A percentile compares a stretch with the other conserved stretches of the same genome.
Evolutionary conservation across 495 filamentous ascomycete species (phyloP).

Genomic region (Penicillium lagena): DNA sequence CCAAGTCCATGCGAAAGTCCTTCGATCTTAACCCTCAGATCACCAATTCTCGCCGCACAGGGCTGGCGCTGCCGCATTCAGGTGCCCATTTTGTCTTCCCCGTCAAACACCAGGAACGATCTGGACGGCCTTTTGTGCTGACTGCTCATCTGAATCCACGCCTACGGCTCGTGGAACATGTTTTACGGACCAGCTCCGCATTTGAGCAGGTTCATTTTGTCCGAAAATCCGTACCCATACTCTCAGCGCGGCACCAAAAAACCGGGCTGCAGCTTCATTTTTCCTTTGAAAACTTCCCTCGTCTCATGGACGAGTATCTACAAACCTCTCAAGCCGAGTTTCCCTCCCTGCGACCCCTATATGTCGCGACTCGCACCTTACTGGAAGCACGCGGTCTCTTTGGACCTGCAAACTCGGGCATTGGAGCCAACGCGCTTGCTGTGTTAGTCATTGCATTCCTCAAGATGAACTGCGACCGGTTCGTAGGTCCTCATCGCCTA

Average conservation of each 20-base stretch:
- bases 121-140: too few species aligned
- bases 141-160: conserved; percentile 8
- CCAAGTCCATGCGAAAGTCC: conserved; percentile 10
- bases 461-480: conserved; percentile 32
- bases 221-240: conserved; percentile 13
- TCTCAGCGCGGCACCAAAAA: conserved; percentile 29
- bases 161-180: conserved; percentile 14
- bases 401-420: conserved; percentile 32
- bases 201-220: conserved; percentile 7
- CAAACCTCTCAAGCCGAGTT: conserved; percentile 40
- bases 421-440: conserved; percentile 45
- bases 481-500: conserved; percentile 17
- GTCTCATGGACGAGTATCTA: conserved; percentile 32
- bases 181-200: conserved; percentile 8
- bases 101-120: too few species aligned
- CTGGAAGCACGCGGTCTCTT: conserved; percentile 43
- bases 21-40: conserved; percentile 23
- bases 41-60: conserved; percentile 48
- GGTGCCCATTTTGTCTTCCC: conserved; percentile 41
- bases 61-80: conserved; percentile 44
- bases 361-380: conserved; percentile 36
- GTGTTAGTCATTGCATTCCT: conserved; percentile 53
- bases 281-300: conserved; percentile 25
- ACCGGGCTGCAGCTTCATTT: conserved; percentile 47
- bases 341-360: conserved; percentile 44